Conservation (phyloP, 1,284 basidiomycete species). For the Apiotrichum mycotoxinovorans region DNA sequence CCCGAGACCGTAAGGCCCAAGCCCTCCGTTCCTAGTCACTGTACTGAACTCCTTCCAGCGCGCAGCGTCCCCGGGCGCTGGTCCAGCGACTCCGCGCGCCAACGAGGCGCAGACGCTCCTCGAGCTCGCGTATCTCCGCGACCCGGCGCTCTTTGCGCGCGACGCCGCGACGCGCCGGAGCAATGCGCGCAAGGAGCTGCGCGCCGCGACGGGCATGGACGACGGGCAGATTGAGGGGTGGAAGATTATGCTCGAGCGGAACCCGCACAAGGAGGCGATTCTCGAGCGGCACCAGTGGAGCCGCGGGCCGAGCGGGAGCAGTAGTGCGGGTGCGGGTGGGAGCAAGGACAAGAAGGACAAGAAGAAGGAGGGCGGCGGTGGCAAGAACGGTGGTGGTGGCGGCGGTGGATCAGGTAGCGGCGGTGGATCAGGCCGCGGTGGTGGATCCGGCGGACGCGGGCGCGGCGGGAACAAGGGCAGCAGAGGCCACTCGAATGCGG, state of each 20-base stretch:
- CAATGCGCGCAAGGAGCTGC: conserved; percentile 62
- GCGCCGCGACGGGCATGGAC: conserved; percentile 59
- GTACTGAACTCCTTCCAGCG: not conserved
- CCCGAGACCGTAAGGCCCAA: conserved; percentile 1
- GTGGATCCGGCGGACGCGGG: conserved; percentile 32
- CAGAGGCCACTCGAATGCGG: conserved; percentile 48
- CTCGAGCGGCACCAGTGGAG: conserved; percentile 37
- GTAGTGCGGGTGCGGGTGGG: not conserved
- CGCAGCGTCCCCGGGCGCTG: not conserved
- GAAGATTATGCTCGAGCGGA: conserved; percentile 76
- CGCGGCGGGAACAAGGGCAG: conserved; percentile 40
- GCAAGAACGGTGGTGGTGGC: not conserved
- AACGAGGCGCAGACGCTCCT: conserved; percentile 58
- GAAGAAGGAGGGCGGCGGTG: not conserved
- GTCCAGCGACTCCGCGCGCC: not conserved
- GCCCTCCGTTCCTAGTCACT: too few relatives aligned
- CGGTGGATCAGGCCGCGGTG: conserved; percentile 20
- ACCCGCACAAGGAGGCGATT: conserved; percentile 53
- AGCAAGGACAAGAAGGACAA: conserved; percentile 4
- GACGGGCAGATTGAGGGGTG: conserved; percentile 86
- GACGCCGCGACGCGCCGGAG: conserved; percentile 67
- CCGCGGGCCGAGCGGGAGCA: not conserved
- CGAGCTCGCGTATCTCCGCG: conserved; percentile 69
- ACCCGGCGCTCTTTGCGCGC: conserved; percentile 70
- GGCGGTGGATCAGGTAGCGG: conserved; percentile 21